phyloP scores from a whole-genome alignment of 306 rosid species.

The Casuarina cunninghamiana region DNA sequence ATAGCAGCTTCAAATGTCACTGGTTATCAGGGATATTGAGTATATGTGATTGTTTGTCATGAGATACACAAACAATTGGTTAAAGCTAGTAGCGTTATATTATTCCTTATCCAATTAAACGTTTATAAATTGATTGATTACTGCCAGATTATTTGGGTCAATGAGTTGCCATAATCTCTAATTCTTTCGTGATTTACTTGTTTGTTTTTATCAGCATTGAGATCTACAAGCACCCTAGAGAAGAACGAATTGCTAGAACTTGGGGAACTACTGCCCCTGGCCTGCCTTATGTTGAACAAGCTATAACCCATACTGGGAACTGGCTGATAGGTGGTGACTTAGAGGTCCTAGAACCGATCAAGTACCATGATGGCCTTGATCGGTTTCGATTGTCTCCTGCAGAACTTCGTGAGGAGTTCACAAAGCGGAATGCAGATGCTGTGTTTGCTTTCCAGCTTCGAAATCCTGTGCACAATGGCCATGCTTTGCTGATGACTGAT shows the following conservation, averaged over 20 bases:
- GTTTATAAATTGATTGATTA: neutral
- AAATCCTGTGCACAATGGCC: constrained; percentile 98
- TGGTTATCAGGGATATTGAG: neutral
- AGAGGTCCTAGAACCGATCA: constrained; percentile 84
- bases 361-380: constrained; percentile 90
- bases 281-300: constrained; percentile 85
- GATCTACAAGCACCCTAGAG: constrained; percentile 93
- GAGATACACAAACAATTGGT: neutral
- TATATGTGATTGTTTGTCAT: neutral
- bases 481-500: constrained; percentile 95
- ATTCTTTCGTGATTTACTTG: constrained; percentile 22
- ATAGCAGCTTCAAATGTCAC: neutral
- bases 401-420: constrained; percentile 80
- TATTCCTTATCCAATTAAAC: neutral
- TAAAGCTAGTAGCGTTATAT: neutral
- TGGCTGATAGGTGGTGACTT: constrained; percentile 99
- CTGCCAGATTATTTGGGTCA: neutral
- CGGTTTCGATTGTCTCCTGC: constrained; percentile 89
- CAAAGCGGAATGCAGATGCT: constrained; percentile 86
- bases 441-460: constrained; percentile 96
- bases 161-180: constrained; percentile 9
- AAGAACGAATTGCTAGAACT: constrained; percentile 92
- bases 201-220: constrained; percentile 64
- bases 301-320: constrained; percentile 77
- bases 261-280: constrained; percentile 96